Evolutionary conservation across 768 basidiomycete species (phyloP), one percentile per base, ranked within the genome.

Genomic region (Mycena amicta): DNA sequence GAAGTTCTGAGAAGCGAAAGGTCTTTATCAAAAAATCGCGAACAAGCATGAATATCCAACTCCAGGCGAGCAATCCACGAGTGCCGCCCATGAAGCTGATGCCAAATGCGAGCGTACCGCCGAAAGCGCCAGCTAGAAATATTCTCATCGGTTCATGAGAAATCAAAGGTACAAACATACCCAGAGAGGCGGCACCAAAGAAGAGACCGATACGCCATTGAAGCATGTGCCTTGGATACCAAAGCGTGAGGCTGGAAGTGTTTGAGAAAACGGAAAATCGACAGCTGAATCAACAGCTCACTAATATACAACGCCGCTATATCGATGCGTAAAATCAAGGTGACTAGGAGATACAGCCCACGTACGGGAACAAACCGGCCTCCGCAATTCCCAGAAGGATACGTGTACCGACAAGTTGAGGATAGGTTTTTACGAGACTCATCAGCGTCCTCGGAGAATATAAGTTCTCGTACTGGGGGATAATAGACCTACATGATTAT

Each of bases 381-480:
- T 91, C 89, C 0, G 86, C 80, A 2, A 87, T 66, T 2, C 89
- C 89, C 0, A 90, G 80, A 57, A 80, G 82, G 5, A 84, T 70
- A 11, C 87, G 80, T 11, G 75, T 76, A 20, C 78, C 86, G 13
- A 87, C 79, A 15, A 89, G 79, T 65, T 88, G 81, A 8, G 80
- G 80, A 65, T 85, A 89, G 25, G 73, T 88, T 70, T 84, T 86
- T 28, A 89, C 88, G 25, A 89, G 71, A 25, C 87, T 86, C 85
- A 86, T 89, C 39, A 82, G 60, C 8, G 80, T 82, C 80, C 86
- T 87, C 26, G 40, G 37, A 39, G 54, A 23, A 57, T 29, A 39
- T 30, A 31, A 29, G 22, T 18, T 29, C 16, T 28, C 6, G 39
- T 22, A 41, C 6, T 25, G 5, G 1, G 30, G 18, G 15, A 28